These are phyloP conservation scores for Melampsora larici-populina DNA, from an alignment of 1,284 basidiomycete species.

Conservation along the genomic window DNA sequence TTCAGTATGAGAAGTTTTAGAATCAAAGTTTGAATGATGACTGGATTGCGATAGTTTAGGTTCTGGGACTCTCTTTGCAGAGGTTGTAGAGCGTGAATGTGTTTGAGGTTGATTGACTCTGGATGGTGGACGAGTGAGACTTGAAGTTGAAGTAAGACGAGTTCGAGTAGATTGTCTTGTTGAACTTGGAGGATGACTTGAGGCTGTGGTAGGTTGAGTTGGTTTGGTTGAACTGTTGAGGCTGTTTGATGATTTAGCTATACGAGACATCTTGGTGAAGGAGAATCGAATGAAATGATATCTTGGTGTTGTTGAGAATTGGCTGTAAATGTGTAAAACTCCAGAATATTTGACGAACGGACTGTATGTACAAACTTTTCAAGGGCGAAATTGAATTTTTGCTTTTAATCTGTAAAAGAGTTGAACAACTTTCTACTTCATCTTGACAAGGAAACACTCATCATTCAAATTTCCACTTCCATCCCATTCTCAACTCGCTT, in stretches of 20 bases:
- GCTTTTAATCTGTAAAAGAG: no score
- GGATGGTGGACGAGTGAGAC: not conserved
- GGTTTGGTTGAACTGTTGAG: not conserved
- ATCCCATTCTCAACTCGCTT: no score
- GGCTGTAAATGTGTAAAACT: no score
- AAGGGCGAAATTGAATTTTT: no score
- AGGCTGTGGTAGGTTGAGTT: not conserved
- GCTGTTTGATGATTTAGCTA: not conserved
- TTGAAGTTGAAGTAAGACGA: not conserved
- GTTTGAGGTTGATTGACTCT: constrained; percentile 1
- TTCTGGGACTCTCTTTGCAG: not conserved
- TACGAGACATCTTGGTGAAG: not conserved
- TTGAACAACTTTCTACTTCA: no score
- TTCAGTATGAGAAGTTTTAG: constrained; percentile 4
- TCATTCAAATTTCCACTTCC: no score
- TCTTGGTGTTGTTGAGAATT: no score
- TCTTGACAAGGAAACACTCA: no score
- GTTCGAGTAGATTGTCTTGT: constrained; percentile 2
- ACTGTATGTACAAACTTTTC: no score
- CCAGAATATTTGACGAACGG: no score
- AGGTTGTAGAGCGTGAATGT: not conserved
- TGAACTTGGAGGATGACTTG: not conserved
- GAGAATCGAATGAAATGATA: no score
- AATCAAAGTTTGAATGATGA: not conserved
- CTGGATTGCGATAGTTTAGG: not conserved